phyloP scores from a whole-genome alignment of 2,329 filamentous ascomycete genomes.

The Lizonia empirigonia region DNA sequence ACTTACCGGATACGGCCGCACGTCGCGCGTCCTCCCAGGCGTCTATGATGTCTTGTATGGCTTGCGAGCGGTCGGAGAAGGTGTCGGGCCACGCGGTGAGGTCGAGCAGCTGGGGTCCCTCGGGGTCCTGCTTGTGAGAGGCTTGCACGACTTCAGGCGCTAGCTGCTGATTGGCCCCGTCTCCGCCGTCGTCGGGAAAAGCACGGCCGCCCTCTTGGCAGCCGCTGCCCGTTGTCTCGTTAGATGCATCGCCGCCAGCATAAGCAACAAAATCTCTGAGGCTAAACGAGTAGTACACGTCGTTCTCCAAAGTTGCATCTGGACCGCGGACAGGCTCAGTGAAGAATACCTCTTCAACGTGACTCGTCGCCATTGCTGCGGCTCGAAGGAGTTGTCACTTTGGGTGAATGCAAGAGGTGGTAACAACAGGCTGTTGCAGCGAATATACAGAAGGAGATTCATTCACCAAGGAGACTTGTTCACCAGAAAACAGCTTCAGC shows the following conservation, averaged over 20 bases:
- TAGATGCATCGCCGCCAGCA: too few species aligned
- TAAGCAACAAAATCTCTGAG: too few species aligned
- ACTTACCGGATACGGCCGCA: slow-evolving; percentile 5
- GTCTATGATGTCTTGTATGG: neutral
- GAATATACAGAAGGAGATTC: too few species aligned
- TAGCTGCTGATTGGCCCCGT: slow-evolving; percentile 20
- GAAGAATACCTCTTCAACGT: neutral
- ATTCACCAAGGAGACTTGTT: too few species aligned
- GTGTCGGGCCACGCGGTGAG: slow-evolving; percentile 8
- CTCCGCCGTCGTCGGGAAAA: neutral
- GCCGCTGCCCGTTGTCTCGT: too few species aligned
- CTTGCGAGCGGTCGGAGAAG: neutral
- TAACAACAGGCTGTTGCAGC: neutral
- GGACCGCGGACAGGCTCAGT: neutral
- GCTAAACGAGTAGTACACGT: too few species aligned
- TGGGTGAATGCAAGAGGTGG: neutral
- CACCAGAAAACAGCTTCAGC: too few species aligned
- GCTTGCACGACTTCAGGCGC: slow-evolving; percentile 18
- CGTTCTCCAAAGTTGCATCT: too few species aligned
- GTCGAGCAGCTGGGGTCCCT: neutral
- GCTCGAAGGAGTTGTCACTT: neutral
- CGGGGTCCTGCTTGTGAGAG: slow-evolving; percentile 19
- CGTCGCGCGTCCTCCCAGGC: neutral
- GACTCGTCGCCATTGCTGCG: neutral
- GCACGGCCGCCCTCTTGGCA: neutral